Evolutionary conservation across 2,329 filamentous ascomycete species (phyloP).

Genomic region (Alternaria ventricosa): DNA sequence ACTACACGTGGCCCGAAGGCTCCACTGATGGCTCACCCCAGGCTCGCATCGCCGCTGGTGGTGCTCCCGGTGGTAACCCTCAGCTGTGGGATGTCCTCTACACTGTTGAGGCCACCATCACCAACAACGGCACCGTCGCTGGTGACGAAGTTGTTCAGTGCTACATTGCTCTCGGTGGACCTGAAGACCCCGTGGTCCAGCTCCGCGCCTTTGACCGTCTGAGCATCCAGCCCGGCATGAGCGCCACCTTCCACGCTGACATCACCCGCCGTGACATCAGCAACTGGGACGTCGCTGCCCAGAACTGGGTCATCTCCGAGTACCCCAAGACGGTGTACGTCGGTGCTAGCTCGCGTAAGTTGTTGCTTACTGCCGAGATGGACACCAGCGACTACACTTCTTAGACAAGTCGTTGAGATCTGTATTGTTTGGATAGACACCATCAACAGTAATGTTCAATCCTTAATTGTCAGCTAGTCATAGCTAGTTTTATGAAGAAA

Average conservation of each 20-base stretch:
- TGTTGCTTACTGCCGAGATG: conserved; percentile 54
- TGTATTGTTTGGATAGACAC: background rate
- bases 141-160: conserved; percentile 79
- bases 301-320: conserved; percentile 78
- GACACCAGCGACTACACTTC: conserved; percentile 28
- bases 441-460: conserved; percentile 1
- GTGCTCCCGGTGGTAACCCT: conserved; percentile 67
- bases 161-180: conserved; percentile 79
- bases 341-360: conserved; percentile 64
- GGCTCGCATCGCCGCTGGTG: conserved; percentile 67
- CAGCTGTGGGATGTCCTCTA: conserved; percentile 73
- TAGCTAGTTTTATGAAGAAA: conserved; percentile 1
- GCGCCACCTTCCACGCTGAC: conserved; percentile 68
- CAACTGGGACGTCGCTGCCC: conserved; percentile 80
- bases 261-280: conserved; percentile 82
- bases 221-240: conserved; percentile 72
- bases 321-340: conserved; percentile 67
- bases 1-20: conserved; percentile 64
- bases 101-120: conserved; percentile 70
- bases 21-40: conserved; percentile 65
- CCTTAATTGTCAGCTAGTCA: conserved; percentile 5
- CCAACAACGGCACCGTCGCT: conserved; percentile 69
- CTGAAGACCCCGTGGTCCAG: conserved; percentile 68
- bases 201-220: conserved; percentile 85
- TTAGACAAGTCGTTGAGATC: background rate